Base-by-base conservation (phyloP, 805 yeast species). In the Candida pseudoglaebosa region DNA sequence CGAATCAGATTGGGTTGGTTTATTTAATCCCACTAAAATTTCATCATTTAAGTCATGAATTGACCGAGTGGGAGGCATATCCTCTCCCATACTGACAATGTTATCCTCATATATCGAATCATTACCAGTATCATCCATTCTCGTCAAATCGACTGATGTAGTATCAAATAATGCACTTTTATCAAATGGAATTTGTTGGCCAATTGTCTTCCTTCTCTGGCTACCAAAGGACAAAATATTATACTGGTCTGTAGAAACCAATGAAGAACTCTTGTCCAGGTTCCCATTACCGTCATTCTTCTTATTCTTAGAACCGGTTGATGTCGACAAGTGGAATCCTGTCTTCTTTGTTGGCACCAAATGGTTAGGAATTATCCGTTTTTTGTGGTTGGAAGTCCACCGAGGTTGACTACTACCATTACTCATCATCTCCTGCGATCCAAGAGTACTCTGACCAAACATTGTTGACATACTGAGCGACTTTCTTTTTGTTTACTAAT, bases 61-160 rank as follows among this genome's bases (percentile, higher is more conserved):
- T 3, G 81, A 75, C 42, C 69, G 56, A 4, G 65, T 52, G 1
- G 82, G 82, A 8, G 80, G 81, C 24, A 61, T 43, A 42, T 74
- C 78, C 26, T 63, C 35, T 14, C 20, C 35, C 71, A 33, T 59
- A 20, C 50, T 52, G 40, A 52, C 53, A 13, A 42, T 21, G n/a
- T 47, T 39, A 30, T 59, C 47, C 34, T 63, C 69, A 32, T 59
- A 69, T 30, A 44, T 50, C 8, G 61, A 48, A 18, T 57, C 61
- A 30, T 58, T 56, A n/a, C 52, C 45, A 21, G 64, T 59, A 4
- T 63, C 64, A 35, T 61, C 64, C 37, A 46, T 51, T 34, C 36
- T 40, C 19, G 56, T 39, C 12, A 46, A 19, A 24, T 56, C 59
- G 9, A 52, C 46, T 8, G 43, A 29, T 13, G 49, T 46, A 24